phyloP scores from a whole-genome alignment of 2,329 filamentous ascomycete species.

The Fulvia fulva region DNA sequence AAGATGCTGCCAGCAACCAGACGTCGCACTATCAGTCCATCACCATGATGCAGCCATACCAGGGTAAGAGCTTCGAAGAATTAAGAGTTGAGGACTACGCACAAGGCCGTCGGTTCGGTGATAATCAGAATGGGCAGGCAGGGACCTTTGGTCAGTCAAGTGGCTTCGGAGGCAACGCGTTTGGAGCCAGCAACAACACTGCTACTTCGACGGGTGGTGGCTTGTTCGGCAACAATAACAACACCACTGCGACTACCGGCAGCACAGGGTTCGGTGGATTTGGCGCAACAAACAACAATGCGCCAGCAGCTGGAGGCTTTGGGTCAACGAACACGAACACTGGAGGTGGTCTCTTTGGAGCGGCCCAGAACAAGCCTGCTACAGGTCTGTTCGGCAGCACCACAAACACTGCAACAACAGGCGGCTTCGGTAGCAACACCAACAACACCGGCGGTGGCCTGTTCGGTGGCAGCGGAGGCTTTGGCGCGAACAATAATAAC shows the following conservation, averaged over 20 bases:
- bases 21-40: constrained; percentile 73
- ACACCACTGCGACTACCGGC: constrained; percentile 13
- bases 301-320: constrained; percentile 31
- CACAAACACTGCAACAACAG: constrained; percentile 26
- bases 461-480: constrained; percentile 30
- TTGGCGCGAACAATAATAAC: constrained; percentile 41
- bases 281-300: constrained; percentile 35
- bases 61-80: constrained; percentile 81
- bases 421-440: constrained; percentile 38
- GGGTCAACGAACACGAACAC: constrained; percentile 28
- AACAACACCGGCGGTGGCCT: constrained; percentile 31
- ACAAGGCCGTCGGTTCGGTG: constrained; percentile 79
- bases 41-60: constrained; percentile 72
- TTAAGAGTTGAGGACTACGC: constrained; percentile 73
- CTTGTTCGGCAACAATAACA: constrained; percentile 40
- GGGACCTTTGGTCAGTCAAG: constrained; percentile 75
- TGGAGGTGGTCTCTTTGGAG: constrained; percentile 29
- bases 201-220: constrained; percentile 27
- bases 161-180: constrained; percentile 41
- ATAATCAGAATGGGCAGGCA: constrained; percentile 73
- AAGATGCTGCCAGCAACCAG: constrained; percentile 61
- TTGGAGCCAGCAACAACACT: constrained; percentile 33
- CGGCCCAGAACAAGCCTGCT: constrained; percentile 38
- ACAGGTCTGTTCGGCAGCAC: constrained; percentile 36
- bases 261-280: constrained; percentile 42